A percentile compares a stretch with the other conserved stretches of the same genome.
Conservation (phyloP, 345 rosid species). For the Tarenaya hassleriana region DNA sequence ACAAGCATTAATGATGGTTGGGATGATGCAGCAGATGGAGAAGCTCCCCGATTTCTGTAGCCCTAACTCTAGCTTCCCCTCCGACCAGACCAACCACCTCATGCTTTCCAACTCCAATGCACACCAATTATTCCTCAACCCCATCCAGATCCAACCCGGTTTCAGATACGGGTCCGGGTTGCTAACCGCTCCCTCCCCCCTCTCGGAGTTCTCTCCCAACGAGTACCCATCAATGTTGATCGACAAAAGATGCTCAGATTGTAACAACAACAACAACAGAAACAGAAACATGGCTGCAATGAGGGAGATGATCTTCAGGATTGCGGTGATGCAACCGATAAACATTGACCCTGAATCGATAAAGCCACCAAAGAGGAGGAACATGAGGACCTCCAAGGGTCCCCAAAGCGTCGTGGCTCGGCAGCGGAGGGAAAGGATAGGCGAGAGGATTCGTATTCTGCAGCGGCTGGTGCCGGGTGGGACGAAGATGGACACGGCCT, state of each 20-base stretch:
- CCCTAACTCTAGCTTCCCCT: slow-evolving; percentile 16
- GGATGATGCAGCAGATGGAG: slow-evolving; percentile 62
- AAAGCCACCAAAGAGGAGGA: slow-evolving; percentile 80
- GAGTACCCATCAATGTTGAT: slow-evolving; percentile 24
- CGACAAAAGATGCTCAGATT: slow-evolving; percentile 2
- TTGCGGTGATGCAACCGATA: slow-evolving; percentile 87
- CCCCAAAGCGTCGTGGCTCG: slow-evolving; percentile 94
- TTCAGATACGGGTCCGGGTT: slow-evolving; percentile 25
- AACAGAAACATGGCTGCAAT: slow-evolving; percentile 52
- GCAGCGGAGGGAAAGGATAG: slow-evolving; percentile 77
- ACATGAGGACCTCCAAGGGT: slow-evolving; percentile 86
- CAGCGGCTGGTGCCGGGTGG: slow-evolving; percentile 96
- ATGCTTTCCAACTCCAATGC: slow-evolving; percentile 21
- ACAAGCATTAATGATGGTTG: slow-evolving; percentile 55
- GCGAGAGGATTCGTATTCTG: slow-evolving; percentile 82
- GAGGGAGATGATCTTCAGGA: slow-evolving; percentile 77
- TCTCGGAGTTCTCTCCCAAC: slow-evolving; percentile 7
- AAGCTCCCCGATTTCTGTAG: slow-evolving; percentile 52
- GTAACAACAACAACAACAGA: background rate
- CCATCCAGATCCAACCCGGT: slow-evolving; percentile 24
- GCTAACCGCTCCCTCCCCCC: slow-evolving; percentile 17
- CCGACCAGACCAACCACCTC: slow-evolving; percentile 17
- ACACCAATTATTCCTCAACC: slow-evolving; percentile 22
- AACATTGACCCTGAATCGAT: slow-evolving; percentile 79
- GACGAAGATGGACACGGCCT: slow-evolving; percentile 91